Evolutionary conservation across 192 early-diverging fungal genomes (phyloP).

Genomic region (Spizellomyces punctatus): DNA sequence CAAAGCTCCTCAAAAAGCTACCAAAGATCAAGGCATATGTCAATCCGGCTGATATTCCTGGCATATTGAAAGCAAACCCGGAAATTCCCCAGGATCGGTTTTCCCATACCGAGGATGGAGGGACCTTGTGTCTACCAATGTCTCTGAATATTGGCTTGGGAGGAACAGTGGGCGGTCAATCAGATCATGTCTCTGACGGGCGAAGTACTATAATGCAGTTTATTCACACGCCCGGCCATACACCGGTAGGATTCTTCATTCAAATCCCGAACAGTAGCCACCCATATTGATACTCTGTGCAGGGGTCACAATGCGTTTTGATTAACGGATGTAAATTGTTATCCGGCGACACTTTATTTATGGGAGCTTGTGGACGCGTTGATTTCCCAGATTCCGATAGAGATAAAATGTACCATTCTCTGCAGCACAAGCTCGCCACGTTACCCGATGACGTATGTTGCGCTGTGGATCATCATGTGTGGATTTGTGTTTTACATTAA

Average conservation of each 20-base stretch:
- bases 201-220: constrained; percentile 56
- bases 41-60: constrained; percentile 75
- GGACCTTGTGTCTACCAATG: constrained; percentile 45
- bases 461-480: not conserved
- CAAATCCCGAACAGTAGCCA: not conserved
- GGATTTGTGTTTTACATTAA: not conserved
- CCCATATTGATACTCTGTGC: not conserved
- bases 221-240: constrained; percentile 93
- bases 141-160: constrained; percentile 3
- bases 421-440: constrained; percentile 59
- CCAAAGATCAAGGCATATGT: constrained; percentile 77
- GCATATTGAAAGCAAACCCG: constrained; percentile 70
- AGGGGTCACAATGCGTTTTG: constrained; percentile 77
- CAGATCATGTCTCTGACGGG: constrained; percentile 11
- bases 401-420: constrained; percentile 68
- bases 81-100: constrained; percentile 57
- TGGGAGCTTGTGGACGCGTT: constrained; percentile 72
- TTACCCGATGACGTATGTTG: constrained; percentile 47
- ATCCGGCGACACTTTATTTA: constrained; percentile 87
- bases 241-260: constrained; percentile 51
- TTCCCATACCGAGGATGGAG: constrained; percentile 62
- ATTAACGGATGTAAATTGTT: constrained; percentile 76
- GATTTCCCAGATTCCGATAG: constrained; percentile 80
- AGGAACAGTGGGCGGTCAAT: constrained; percentile 1
- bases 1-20: constrained; percentile 69